These are phyloP conservation scores for Trichothecium sympodiale DNA, from an alignment of 2,329 filamentous ascomycete species.

Conservation along the genomic window DNA sequence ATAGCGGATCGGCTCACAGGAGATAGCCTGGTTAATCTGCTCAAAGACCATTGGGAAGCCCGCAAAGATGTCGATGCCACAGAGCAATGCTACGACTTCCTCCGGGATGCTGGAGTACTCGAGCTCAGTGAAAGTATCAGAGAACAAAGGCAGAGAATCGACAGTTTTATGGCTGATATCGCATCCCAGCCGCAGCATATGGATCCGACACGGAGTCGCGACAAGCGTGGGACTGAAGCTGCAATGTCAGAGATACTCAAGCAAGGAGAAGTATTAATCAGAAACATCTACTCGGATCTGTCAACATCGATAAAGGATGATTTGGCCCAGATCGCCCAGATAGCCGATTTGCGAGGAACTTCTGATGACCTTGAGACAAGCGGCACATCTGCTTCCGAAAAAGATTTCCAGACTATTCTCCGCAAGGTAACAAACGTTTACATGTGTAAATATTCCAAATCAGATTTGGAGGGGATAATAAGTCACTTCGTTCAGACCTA, in stretches of 20 bases:
- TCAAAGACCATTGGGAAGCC: background rate
- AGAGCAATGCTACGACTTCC: conserved; percentile 16
- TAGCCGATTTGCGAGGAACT: background rate
- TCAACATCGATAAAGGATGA: background rate
- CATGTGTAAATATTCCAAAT: conserved; percentile 11
- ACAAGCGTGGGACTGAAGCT: background rate
- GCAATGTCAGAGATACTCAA: no score
- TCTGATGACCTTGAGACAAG: no score
- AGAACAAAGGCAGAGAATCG: conserved; percentile 15
- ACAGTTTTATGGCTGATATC: conserved; percentile 15
- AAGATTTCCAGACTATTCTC: conserved; percentile 15
- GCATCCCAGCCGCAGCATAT: conserved; percentile 10
- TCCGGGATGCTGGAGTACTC: conserved; percentile 17
- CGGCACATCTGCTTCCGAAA: no score
- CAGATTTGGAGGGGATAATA: conserved; percentile 18
- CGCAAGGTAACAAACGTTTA: conserved; percentile 22
- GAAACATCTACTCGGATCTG: background rate
- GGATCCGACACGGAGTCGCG: background rate
- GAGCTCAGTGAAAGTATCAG: conserved; percentile 6
- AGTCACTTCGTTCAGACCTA: conserved; percentile 14
- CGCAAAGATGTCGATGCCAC: conserved; percentile 9
- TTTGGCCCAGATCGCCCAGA: background rate
- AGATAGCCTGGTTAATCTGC: background rate
- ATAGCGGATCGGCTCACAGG: no score
- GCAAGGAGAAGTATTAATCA: background rate